A percentile compares a stretch with the other conserved stretches of the same genome.
Evolutionary conservation across 2,329 filamentous ascomycete genomes (phyloP).

Genomic region (Trichoderma citrinoviride): DNA sequence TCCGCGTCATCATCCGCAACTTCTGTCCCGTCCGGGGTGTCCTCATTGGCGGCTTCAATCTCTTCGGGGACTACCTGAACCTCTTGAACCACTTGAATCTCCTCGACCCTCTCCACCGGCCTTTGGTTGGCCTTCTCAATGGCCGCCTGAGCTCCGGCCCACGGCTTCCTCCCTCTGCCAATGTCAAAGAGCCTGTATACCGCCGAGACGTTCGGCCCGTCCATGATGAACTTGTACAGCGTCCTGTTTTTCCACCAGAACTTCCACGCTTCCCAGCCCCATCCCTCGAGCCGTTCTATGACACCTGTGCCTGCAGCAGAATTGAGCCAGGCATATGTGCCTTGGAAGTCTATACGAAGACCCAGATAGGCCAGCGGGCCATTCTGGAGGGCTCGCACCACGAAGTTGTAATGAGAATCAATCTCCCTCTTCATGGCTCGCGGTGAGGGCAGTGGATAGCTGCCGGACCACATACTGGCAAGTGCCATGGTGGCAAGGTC

Average conservation of each 20-base stretch:
- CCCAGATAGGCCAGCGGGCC: conserved; percentile 31
- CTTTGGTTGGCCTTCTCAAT: conserved; percentile 33
- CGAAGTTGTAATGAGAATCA: conserved; percentile 30
- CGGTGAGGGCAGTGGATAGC: conserved; percentile 24
- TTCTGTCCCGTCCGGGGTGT: neutral
- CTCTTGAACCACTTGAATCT: neutral
- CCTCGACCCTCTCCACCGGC: conserved; percentile 22
- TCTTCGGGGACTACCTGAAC: neutral
- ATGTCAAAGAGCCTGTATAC: conserved; percentile 43
- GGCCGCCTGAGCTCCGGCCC: conserved; percentile 37
- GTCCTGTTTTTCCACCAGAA: conserved; percentile 43
- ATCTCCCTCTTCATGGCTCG: conserved; percentile 31
- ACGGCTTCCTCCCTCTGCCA: conserved; percentile 38
- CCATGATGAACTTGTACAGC: conserved; percentile 41
- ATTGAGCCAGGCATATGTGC: conserved; percentile 40
- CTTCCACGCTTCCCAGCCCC: conserved; percentile 41
- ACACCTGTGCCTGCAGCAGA: conserved; percentile 43
- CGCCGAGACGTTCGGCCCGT: conserved; percentile 39
- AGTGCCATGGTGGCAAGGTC: conserved; percentile 35
- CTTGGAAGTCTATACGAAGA: conserved; percentile 25
- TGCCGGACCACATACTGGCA: conserved; percentile 31
- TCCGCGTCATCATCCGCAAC: neutral
- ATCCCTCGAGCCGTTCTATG: conserved; percentile 38
- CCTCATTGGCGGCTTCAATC: neutral
- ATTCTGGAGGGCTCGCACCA: conserved; percentile 26